Evolutionary conservation across 2,329 filamentous ascomycete genomes (phyloP).

Genomic region (Didymella sp.): DNA sequence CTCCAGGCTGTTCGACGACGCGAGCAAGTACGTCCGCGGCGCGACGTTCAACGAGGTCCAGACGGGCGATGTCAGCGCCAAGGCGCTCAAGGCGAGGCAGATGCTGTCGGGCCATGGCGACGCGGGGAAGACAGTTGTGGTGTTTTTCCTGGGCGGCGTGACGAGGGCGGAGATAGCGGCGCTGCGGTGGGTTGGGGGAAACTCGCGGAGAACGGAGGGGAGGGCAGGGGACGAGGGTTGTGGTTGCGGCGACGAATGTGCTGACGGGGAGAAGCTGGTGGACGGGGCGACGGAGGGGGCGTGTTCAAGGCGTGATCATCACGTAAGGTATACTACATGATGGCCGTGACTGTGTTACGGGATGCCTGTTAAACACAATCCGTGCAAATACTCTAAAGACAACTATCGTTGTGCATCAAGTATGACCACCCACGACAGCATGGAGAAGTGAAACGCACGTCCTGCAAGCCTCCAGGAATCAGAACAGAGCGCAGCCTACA

Average conservation of each 20-base stretch:
- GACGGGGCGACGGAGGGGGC: conserved; percentile 78
- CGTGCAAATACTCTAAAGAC: too few relatives aligned
- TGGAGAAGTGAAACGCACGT: too few relatives aligned
- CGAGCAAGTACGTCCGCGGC: conserved; percentile 84
- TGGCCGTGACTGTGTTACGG: neutral
- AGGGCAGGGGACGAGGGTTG: conserved; percentile 73
- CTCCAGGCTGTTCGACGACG: conserved; percentile 93
- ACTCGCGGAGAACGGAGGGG: conserved; percentile 69
- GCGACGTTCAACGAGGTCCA: conserved; percentile 91
- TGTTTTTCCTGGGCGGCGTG: conserved; percentile 98
- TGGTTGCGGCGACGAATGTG: conserved; percentile 92
- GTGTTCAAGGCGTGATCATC: conserved; percentile 41
- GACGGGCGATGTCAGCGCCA: conserved; percentile 71
- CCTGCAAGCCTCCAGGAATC: too few relatives aligned
- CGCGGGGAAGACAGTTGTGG: conserved; percentile 79
- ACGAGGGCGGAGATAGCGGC: conserved; percentile 97
- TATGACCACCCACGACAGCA: too few relatives aligned
- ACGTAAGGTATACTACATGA: neutral
- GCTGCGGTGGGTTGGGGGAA: conserved; percentile 85
- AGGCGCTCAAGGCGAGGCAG: conserved; percentile 84
- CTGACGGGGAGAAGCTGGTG: conserved; percentile 88
- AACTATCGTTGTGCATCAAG: too few relatives aligned
- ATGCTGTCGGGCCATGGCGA: conserved; percentile 71
- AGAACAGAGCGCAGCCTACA: too few relatives aligned
- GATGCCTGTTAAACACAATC: too few relatives aligned